These are phyloP conservation scores for Cladobotryum mycophilum DNA, from an alignment of 2,329 filamentous ascomycete species.

Conservation along the genomic window DNA sequence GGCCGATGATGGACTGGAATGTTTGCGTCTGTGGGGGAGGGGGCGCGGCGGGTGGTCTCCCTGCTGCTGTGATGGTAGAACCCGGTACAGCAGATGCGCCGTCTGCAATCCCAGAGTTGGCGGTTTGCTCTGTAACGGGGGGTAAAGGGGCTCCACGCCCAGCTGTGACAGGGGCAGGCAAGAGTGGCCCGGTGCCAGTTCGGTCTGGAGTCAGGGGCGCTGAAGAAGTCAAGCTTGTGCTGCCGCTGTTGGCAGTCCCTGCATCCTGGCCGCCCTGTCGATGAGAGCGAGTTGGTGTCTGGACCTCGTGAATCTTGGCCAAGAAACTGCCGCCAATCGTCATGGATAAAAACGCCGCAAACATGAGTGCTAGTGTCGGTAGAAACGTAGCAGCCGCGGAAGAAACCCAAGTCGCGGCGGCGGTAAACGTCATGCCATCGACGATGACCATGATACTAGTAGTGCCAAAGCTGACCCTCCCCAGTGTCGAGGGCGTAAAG, in stretches of 20 bases:
- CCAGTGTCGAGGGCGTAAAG: slow-evolving; percentile 61
- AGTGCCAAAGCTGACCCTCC: slow-evolving; percentile 59
- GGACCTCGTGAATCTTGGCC: slow-evolving; percentile 53
- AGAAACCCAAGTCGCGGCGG: slow-evolving; percentile 50
- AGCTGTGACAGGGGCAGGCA: slow-evolving; percentile 38
- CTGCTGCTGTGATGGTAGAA: slow-evolving; percentile 13
- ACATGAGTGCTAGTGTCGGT: slow-evolving; percentile 48
- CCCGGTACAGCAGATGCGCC: slow-evolving; percentile 30
- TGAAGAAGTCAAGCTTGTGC: slow-evolving; percentile 18
- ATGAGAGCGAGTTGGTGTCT: slow-evolving; percentile 47
- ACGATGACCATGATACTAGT: slow-evolving; percentile 56
- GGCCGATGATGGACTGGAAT: slow-evolving; percentile 51
- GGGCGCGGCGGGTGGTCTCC: slow-evolving; percentile 20
- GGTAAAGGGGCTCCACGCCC: slow-evolving; percentile 15
- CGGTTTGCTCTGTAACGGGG: slow-evolving; percentile 57
- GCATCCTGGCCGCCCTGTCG: slow-evolving; percentile 28
- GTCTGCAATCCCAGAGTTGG: slow-evolving; percentile 53
- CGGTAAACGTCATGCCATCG: slow-evolving; percentile 53
- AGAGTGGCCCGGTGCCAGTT: slow-evolving; percentile 23
- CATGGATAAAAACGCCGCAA: slow-evolving; percentile 48
- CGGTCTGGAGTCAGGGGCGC: slow-evolving; percentile 21
- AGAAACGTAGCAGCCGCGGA: slow-evolving; percentile 51
- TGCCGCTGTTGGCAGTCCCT: slow-evolving; percentile 17
- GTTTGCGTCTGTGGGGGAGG: slow-evolving; percentile 25
- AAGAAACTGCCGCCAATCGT: slow-evolving; percentile 53